Percentiles rank a stretch among this genome's conserved stretches.
phyloP scores from a whole-genome alignment of 306 rosid species.

The Medicago arabica region DNA sequence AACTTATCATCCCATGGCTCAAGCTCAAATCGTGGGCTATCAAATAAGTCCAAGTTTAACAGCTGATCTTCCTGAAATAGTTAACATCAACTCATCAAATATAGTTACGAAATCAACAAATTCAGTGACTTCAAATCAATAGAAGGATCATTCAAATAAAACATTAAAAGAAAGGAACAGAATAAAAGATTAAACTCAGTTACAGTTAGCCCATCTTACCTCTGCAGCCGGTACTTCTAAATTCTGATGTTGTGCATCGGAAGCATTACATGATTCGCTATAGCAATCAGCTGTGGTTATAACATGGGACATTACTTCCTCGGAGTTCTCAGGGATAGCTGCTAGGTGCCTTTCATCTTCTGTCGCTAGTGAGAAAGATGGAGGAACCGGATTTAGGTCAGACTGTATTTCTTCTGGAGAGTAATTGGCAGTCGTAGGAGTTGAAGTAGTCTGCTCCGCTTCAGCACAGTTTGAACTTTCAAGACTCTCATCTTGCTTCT shows the following conservation, averaged over 20 bases:
- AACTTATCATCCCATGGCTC: slow-evolving; percentile 53
- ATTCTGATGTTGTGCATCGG: slow-evolving; percentile 39
- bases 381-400: slow-evolving; percentile 45
- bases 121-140: slow-evolving; percentile 15
- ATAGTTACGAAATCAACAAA: slow-evolving; percentile 38
- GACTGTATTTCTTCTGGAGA: slow-evolving; percentile 66
- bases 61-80: slow-evolving; percentile 44
- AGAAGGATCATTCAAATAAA: background rate
- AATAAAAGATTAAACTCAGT: slow-evolving; percentile 18
- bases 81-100: slow-evolving; percentile 35
- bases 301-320: slow-evolving; percentile 59
- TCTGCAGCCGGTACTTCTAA: slow-evolving; percentile 34
- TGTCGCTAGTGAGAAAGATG: slow-evolving; percentile 55
- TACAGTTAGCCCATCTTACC: slow-evolving; percentile 50
- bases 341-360: slow-evolving; percentile 48
- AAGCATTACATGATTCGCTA: slow-evolving; percentile 41
- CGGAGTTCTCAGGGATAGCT: slow-evolving; percentile 47
- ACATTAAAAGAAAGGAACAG: background rate
- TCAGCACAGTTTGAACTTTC: slow-evolving; percentile 63
- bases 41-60: slow-evolving; percentile 40
- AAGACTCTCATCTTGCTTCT: slow-evolving; percentile 76
- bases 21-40: slow-evolving; percentile 41
- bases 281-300: slow-evolving; percentile 40
- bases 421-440: slow-evolving; percentile 51
- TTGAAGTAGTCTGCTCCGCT: slow-evolving; percentile 54